Percentiles rank a stretch among this genome's conserved stretches.
Evolutionary conservation across 768 basidiomycete genomes (phyloP).

Genomic region (Gloeopeniophorella convolvens): DNA sequence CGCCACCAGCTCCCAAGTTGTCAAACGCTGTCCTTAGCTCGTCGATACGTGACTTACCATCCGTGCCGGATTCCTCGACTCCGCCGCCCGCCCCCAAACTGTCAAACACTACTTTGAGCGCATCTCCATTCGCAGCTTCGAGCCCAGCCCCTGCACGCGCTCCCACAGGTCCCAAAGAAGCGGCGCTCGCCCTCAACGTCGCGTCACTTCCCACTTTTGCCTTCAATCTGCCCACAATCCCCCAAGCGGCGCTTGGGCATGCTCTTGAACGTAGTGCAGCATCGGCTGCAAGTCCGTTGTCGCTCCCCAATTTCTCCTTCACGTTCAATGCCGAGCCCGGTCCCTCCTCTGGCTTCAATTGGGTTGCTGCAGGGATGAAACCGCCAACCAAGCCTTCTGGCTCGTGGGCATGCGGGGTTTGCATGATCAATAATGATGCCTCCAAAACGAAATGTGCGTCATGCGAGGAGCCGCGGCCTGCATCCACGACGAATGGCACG

Average conservation of each 20-base stretch:
- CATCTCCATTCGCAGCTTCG: too few relatives aligned
- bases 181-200: constrained; percentile 26
- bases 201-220: constrained; percentile 43
- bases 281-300: constrained; percentile 21
- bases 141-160: too few relatives aligned
- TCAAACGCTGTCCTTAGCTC: not conserved
- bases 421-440: not conserved
- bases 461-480: not conserved
- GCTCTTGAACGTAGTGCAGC: constrained; percentile 8
- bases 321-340: constrained; percentile 21
- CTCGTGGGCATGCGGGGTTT: not conserved
- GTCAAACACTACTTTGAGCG: too few relatives aligned
- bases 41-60: too few relatives aligned
- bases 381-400: not conserved
- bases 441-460: not conserved
- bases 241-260: constrained; percentile 2
- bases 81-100: too few relatives aligned
- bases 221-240: constrained; percentile 26
- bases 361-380: not conserved
- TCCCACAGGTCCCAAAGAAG: constrained; percentile 25
- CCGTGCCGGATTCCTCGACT: too few relatives aligned
- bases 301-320: constrained; percentile 43
- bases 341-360: constrained; percentile 7
- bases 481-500: not conserved
- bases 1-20: not conserved